Percentiles rank a stretch among this genome's conserved stretches.
These are phyloP conservation scores for Pythium dissimile DNA, from an alignment of 352 stramenopile species.

Conservation along the genomic window DNA sequence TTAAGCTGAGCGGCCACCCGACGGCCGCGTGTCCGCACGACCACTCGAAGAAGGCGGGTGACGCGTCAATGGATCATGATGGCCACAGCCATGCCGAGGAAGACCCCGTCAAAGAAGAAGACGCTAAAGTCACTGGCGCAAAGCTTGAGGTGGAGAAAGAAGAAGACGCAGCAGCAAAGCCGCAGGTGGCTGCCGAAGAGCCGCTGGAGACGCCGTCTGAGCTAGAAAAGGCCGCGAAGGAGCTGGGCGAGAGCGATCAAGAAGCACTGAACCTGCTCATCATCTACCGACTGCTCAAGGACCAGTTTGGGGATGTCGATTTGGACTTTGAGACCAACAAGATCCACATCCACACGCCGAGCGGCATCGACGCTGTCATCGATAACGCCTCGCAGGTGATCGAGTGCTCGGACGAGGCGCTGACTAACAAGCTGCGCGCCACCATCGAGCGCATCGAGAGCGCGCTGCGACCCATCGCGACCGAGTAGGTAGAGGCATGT, in stretches of 20 bases:
- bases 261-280: slow-evolving; percentile 83
- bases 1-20: slow-evolving; percentile 76
- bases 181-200: slow-evolving; percentile 17
- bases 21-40: slow-evolving; percentile 76
- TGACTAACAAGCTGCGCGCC: slow-evolving; percentile 70
- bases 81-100: not conserved
- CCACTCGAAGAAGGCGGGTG: slow-evolving; percentile 52
- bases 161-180: slow-evolving; percentile 12
- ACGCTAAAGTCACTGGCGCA: slow-evolving; percentile 5
- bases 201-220: slow-evolving; percentile 27
- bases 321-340: slow-evolving; percentile 87
- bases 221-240: slow-evolving; percentile 52
- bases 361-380: slow-evolving; percentile 56
- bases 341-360: slow-evolving; percentile 82
- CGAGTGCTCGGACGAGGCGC: slow-evolving; percentile 64
- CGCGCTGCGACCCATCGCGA: slow-evolving; percentile 61
- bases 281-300: slow-evolving; percentile 78
- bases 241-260: slow-evolving; percentile 70
- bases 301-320: slow-evolving; percentile 84
- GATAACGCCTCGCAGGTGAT: slow-evolving; percentile 60
- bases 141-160: slow-evolving; percentile 27
- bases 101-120: slow-evolving; percentile 8
- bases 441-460: slow-evolving; percentile 64
- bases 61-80: slow-evolving; percentile 3
- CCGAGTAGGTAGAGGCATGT: no score